Evolutionary conservation across 306 rosid species (phyloP).

Genomic region (Luffa aegyptiaca): DNA sequence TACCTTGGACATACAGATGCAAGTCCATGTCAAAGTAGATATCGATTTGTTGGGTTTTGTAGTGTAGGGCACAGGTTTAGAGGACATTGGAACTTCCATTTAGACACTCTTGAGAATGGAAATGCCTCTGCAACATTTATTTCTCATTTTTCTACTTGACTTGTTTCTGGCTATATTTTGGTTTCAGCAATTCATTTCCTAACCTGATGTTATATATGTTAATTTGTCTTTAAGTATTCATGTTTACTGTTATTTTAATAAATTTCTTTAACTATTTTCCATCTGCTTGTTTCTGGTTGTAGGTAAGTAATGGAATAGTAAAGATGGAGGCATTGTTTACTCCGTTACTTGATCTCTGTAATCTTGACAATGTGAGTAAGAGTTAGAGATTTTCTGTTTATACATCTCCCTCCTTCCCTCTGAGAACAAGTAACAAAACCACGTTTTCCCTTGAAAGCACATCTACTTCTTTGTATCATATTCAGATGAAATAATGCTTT

Average conservation of each 20-base stretch:
- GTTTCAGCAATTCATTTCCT: not conserved
- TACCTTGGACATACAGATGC: not conserved
- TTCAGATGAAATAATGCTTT: not conserved
- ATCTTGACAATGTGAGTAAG: constrained; percentile 59
- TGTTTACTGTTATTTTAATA: not conserved
- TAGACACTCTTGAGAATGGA: not conserved
- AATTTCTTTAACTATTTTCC: not conserved
- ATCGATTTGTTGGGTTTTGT: not conserved
- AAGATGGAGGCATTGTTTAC: constrained; percentile 48
- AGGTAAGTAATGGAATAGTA: constrained; percentile 58
- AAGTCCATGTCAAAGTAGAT: not conserved
- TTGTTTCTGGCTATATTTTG: not conserved
- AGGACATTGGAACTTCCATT: not conserved
- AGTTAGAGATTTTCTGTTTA: not conserved
- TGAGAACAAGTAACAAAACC: not conserved
- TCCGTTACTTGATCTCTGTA: constrained; percentile 70
- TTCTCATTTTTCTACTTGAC: not conserved
- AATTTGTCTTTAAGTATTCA: not conserved
- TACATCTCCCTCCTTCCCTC: not conserved
- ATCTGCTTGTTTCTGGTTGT: constrained; percentile 13
- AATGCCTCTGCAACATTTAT: not conserved
- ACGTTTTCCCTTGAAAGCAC: not conserved
- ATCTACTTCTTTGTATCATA: not conserved
- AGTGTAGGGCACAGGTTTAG: not conserved
- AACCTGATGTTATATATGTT: not conserved